These are phyloP conservation scores for Colletotrichum siamense DNA, from an alignment of 2,329 filamentous ascomycete genomes.

Conservation along the genomic window DNA sequence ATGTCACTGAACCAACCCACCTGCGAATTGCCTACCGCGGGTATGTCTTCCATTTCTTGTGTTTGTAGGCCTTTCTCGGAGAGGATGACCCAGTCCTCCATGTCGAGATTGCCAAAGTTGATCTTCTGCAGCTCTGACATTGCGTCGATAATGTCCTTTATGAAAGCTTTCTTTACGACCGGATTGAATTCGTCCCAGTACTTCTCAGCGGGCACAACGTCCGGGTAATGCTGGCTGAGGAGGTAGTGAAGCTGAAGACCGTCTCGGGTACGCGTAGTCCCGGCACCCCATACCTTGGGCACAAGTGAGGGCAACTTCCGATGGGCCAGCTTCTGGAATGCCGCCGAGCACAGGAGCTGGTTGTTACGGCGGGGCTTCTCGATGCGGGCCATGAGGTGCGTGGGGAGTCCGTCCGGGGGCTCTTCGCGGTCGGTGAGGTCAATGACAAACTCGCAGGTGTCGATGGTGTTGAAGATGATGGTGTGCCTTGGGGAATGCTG, in stretches of 20 bases:
- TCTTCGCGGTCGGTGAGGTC: neutral
- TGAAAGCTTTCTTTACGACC: neutral
- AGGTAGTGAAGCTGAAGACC: neutral
- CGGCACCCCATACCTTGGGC: conserved; percentile 3
- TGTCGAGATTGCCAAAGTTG: neutral
- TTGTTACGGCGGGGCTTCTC: neutral
- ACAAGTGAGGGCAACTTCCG: neutral
- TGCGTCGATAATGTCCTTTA: neutral
- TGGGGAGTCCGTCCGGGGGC: neutral
- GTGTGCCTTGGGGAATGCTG: neutral
- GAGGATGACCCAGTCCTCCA: neutral
- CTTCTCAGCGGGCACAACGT: neutral
- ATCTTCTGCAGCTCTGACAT: neutral
- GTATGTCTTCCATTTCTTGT: neutral
- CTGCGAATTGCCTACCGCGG: neutral
- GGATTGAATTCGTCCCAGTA: neutral
- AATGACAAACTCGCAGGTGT: neutral
- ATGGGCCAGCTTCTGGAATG: neutral
- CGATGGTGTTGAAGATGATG: neutral
- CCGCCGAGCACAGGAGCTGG: neutral
- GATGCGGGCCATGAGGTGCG: neutral
- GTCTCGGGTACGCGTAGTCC: neutral
- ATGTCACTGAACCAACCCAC: neutral
- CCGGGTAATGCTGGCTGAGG: neutral
- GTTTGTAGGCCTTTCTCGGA: neutral